A percentile compares a stretch with the other conserved stretches of the same genome.
phyloP scores from a whole-genome alignment of 2,329 filamentous ascomycete species.

The Penicillium glabrum region DNA sequence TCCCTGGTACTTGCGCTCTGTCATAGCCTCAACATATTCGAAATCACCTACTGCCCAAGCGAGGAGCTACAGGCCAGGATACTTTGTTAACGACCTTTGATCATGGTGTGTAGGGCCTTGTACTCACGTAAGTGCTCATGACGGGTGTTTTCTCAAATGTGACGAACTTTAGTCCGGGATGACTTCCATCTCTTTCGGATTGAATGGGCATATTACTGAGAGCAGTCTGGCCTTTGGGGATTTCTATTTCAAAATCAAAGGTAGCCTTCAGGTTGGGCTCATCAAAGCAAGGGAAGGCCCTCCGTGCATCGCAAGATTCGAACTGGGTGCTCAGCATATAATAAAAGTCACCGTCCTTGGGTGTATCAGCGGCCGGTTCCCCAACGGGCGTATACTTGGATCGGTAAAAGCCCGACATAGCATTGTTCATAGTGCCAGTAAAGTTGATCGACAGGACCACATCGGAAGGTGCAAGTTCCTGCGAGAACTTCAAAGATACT shows the following conservation, averaged over 20 bases:
- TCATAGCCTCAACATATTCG: constrained; percentile 91
- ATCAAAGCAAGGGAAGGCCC: constrained; percentile 97
- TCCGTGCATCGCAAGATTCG: constrained; percentile 90
- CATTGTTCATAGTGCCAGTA: constrained; percentile 79
- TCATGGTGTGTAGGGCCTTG: neutral
- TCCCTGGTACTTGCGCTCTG: constrained; percentile 85
- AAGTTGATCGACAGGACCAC: constrained; percentile 73
- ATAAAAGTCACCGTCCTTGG: constrained; percentile 65
- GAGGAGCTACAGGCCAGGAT: constrained; percentile 63
- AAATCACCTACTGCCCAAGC: constrained; percentile 97
- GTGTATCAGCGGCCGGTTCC: constrained; percentile 72
- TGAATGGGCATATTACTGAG: constrained; percentile 96
- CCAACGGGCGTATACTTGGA: constrained; percentile 86
- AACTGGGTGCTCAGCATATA: constrained; percentile 95
- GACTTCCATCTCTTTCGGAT: constrained; percentile 66
- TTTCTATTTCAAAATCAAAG: constrained; percentile 90
- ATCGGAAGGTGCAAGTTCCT: constrained; percentile 66
- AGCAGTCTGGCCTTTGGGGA: constrained; percentile 83
- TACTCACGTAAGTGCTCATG: constrained; percentile 77
- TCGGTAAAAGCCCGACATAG: constrained; percentile 91
- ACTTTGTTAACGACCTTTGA: neutral
- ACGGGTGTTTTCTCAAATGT: constrained; percentile 80
- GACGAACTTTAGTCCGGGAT: constrained; percentile 63
- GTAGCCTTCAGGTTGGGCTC: constrained; percentile 96
- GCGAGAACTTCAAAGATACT: constrained; percentile 72